Evolutionary conservation across 2,329 filamentous ascomycete genomes (phyloP), one percentile per base, ranked within the genome.

Genomic region (Dactylellina cionopaga): DNA sequence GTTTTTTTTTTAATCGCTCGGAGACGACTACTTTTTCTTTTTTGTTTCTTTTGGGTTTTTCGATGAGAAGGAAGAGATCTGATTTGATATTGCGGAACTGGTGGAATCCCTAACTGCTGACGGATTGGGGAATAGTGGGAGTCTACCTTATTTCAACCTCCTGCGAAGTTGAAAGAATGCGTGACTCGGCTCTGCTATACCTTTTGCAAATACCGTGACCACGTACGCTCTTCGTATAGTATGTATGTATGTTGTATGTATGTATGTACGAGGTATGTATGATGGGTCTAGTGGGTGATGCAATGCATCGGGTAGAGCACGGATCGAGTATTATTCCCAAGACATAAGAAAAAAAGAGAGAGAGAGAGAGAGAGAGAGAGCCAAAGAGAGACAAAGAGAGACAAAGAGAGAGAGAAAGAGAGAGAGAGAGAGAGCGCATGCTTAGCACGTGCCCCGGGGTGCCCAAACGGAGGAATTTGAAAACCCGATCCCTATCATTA

Each of bases 71-170:
- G 43, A 35, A 68, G 63, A 52, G 55, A 62, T 62, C 35, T 63
- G 65, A 60, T 63, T 71, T 71, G 65, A 41, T 43, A 29, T 43
- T 43, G 19, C 31, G 33, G 49, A 27, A 22, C 22, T 19, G 37
- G 22, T 64, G 39, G 37, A 62, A 54, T 33, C 31, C 13, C 39
- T n/a, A n/a, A n/a, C n/a, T n/a, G n/a, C n/a, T 63, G 64, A 69
- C 55, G 64, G 55, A 60, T 60, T 64, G 25, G 64, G 55, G 51
- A 51, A 54, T 65, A 41, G 54, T 43, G 63, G 52, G 15, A 43
- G 43, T 39, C 55, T 59, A 72, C 68, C 68, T 72, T 72, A 72
- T 72, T 72, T 72, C 68, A 72, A 72, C 68, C 68, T 72, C 68
- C 39, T 49, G 37, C 31, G 58, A 19, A 43, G 43, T 49, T 59